Evolutionary conservation across 192 early-diverging fungal species (phyloP).

Genomic region (Tieghemiomyces parasiticus): DNA sequence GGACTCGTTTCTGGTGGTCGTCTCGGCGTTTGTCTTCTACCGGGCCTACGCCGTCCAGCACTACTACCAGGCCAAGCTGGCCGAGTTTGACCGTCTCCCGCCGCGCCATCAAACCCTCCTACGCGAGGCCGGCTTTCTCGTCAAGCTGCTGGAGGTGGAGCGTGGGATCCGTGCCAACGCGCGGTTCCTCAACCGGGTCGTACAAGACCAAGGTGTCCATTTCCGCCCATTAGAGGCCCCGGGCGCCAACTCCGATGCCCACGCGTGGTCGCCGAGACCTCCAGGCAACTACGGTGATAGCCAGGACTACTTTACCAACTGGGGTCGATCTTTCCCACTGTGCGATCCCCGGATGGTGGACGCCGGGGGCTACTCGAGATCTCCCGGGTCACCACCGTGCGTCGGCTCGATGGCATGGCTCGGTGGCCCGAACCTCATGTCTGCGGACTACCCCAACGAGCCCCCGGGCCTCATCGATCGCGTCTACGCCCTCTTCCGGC

Average conservation of each 20-base stretch:
- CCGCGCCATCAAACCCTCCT: background rate
- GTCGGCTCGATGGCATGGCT: too few relatives aligned
- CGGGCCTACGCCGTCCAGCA: constrained; percentile 6
- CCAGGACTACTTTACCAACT: too few relatives aligned
- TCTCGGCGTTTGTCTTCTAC: constrained; percentile 8
- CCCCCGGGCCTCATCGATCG: background rate
- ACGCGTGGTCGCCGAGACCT: too few relatives aligned
- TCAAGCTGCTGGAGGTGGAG: constrained; percentile 5
- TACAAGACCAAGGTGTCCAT: background rate
- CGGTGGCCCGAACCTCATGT: too few relatives aligned
- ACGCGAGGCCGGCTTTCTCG: constrained; percentile 7
- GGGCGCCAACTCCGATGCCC: background rate
- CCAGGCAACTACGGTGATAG: too few relatives aligned
- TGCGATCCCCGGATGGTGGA: too few relatives aligned
- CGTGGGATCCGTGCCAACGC: constrained; percentile 8
- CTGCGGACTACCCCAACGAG: background rate
- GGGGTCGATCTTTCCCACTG: too few relatives aligned
- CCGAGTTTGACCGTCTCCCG: constrained; percentile 2
- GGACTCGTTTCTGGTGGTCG: background rate
- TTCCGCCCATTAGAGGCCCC: too few relatives aligned
- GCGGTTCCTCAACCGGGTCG: background rate
- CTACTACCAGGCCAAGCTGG: constrained; percentile 4
- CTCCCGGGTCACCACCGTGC: too few relatives aligned
- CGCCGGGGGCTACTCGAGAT: too few relatives aligned
- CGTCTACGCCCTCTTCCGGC: background rate